These are phyloP conservation scores for Usnea hakonensis DNA, from an alignment of 495 filamentous ascomycete genomes.

Conservation along the genomic window DNA sequence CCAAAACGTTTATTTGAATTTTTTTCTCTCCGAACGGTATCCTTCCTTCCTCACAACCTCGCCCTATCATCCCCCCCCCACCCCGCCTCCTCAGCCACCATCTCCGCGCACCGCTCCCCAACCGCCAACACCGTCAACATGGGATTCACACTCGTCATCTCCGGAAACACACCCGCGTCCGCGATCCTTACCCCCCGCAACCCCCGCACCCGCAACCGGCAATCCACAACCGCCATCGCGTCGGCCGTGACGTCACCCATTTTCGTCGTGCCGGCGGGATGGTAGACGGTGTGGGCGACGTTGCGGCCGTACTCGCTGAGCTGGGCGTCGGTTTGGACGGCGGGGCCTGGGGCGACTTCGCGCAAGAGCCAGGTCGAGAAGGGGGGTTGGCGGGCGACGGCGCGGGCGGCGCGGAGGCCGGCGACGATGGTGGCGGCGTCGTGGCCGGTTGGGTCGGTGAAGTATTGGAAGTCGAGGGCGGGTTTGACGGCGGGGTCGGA, in stretches of 20 bases:
- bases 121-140: conserved; percentile 60
- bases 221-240: conserved; percentile 57
- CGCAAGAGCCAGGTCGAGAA: conserved; percentile 74
- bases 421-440: conserved; percentile 74
- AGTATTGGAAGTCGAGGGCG: conserved; percentile 79
- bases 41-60: conserved; percentile 11
- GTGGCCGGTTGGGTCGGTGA: conserved; percentile 77
- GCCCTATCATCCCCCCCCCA: conserved; percentile 44
- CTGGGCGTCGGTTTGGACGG: conserved; percentile 59
- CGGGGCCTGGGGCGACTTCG: conserved; percentile 69
- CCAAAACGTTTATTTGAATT: no score
- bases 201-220: conserved; percentile 45
- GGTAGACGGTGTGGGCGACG: conserved; percentile 78
- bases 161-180: conserved; percentile 61
- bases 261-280: conserved; percentile 79
- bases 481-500: conserved; percentile 66
- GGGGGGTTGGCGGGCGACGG: conserved; percentile 60
- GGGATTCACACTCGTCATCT: conserved; percentile 59
- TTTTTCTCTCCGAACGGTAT: no score
- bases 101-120: conserved; percentile 56
- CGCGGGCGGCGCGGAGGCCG: conserved; percentile 64
- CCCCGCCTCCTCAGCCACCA: conserved; percentile 54
- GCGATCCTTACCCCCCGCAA: conserved; percentile 54
- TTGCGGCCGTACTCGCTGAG: conserved; percentile 65
- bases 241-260: conserved; percentile 66